Percentiles rank a stretch among this genome's conserved stretches.
Conservation (phyloP, 2,329 filamentous ascomycete species). For the Talaromyces sp. region DNA sequence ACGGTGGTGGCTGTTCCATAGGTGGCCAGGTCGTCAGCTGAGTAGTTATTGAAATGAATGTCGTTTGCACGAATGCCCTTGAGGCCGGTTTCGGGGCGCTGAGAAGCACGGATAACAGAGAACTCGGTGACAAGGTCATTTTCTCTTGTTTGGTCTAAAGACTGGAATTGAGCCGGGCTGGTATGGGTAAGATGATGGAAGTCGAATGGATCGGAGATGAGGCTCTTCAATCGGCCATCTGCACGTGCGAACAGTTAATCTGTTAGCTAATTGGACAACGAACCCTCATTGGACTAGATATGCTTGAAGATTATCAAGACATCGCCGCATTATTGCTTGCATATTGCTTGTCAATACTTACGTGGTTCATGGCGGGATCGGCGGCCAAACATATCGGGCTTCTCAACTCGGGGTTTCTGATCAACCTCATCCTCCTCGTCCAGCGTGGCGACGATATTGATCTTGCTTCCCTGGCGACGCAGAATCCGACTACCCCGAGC, state of each 20-base stretch:
- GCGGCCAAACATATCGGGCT: constrained; percentile 21
- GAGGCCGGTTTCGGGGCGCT: constrained; percentile 52
- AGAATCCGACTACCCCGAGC: constrained; percentile 51
- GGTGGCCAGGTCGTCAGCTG: constrained; percentile 32
- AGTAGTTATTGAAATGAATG: constrained; percentile 43
- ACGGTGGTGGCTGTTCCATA: constrained; percentile 26
- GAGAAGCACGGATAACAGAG: constrained; percentile 56
- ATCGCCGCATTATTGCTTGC: too few species aligned
- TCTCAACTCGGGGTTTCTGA: constrained; percentile 36
- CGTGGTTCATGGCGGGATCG: constrained; percentile 31
- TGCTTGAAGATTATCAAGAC: too few species aligned
- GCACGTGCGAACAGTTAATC: constrained; percentile 5
- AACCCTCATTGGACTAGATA: too few species aligned
- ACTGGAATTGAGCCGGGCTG: constrained; percentile 56
- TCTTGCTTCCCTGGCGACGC: constrained; percentile 51
- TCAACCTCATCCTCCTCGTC: constrained; percentile 45
- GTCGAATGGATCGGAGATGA: constrained; percentile 65
- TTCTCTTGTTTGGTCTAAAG: constrained; percentile 54
- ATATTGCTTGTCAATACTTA: constrained; percentile 32
- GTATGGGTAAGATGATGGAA: constrained; percentile 67
- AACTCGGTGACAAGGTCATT: constrained; percentile 58
- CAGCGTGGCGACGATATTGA: constrained; percentile 45
- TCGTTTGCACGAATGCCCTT: constrained; percentile 57
- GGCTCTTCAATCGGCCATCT: constrained; percentile 49
- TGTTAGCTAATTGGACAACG: not conserved